Evolutionary conservation across 805 yeast genomes (phyloP).

Genomic region (Lipomyces mesembrius): DNA sequence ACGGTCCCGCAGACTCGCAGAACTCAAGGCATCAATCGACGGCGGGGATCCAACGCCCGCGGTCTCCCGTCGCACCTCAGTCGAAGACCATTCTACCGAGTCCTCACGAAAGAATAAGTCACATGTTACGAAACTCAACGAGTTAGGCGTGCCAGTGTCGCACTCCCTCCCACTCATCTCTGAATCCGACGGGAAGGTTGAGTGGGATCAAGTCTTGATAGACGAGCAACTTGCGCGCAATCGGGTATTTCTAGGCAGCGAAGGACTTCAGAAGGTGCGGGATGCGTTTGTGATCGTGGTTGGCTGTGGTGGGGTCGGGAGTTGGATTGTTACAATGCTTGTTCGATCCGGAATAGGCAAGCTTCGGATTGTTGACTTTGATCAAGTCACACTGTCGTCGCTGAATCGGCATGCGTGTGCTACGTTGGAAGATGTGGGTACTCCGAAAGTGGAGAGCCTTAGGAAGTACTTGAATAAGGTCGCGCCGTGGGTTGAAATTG

Average conservation of each 20-base stretch:
- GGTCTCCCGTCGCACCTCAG: slow-evolving; percentile 12
- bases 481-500: slow-evolving; percentile 94
- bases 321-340: slow-evolving; percentile 91
- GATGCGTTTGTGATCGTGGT: slow-evolving; percentile 73
- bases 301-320: slow-evolving; percentile 99
- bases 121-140: slow-evolving; percentile 17
- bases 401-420: slow-evolving; percentile 96
- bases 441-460: slow-evolving; percentile 82
- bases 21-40: slow-evolving; percentile 18
- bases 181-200: background rate
- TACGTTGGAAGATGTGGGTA: slow-evolving; percentile 87
- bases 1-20: slow-evolving; percentile 16
- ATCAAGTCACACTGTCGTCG: slow-evolving; percentile 91
- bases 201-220: slow-evolving; percentile 56
- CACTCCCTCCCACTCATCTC: slow-evolving; percentile 13
- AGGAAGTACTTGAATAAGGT: slow-evolving; percentile 67
- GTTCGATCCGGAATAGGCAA: slow-evolving; percentile 87
- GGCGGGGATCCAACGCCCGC: slow-evolving; percentile 11
- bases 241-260: slow-evolving; percentile 86
- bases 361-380: slow-evolving; percentile 86
- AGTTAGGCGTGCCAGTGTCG: slow-evolving; percentile 21
- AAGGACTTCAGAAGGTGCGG: slow-evolving; percentile 77
- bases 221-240: slow-evolving; percentile 93
- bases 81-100: background rate
- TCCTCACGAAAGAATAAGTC: background rate